Base-by-base conservation (phyloP, 306 rosid species). In the Castanea sativa region DNA sequence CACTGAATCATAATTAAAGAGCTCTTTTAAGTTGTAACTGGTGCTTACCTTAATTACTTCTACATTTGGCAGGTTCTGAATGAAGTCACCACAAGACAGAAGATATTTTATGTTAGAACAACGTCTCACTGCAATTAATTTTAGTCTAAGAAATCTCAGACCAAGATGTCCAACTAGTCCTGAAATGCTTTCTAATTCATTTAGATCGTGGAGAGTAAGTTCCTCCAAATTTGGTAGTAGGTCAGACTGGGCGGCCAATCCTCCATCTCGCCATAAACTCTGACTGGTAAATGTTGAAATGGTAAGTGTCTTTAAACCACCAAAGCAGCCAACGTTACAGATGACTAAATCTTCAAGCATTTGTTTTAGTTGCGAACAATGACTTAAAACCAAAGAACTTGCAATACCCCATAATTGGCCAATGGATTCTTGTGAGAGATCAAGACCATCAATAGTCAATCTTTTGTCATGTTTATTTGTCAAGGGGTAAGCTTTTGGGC, bases 221-320 rank as follows among this genome's bases (percentile, higher is more conserved):
- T 65, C 58, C 55, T 80, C 79, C 32, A 80, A n/a, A 73, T 80
- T 80, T n/a, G 75, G 74, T 29, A 80, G 45, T 41, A 78, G 32
- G 55, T 78, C 69, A 10, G 8, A 68, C 0, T 33, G 75, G 57
- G 81, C 60, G 1, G 60, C 75, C 43, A 71, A 71, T 41, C 76
- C 71, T 57, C 73, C 72, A 1, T 1, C 38, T 45, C 12, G 76
- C 20, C 27, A 4, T 10, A 71, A 23, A 45, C 21, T 55, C 38
- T 33, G 38, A 52, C 43, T 43, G 27, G 25, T 43, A 55, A 52
- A 73, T 14, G 45, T 65, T 52, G 69, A 10, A 25, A 73, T 64
- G 16, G 69, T 13, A 55, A 65, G 83, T 15, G 41, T 64, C 29
- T 38, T 78, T 10, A 78, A 69, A 45, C 35, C 12, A 25, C 21